A percentile compares a stretch with the other conserved stretches of the same genome.
phyloP scores from a whole-genome alignment of 2,329 filamentous ascomycete species.

The Lachnellula cervina region DNA sequence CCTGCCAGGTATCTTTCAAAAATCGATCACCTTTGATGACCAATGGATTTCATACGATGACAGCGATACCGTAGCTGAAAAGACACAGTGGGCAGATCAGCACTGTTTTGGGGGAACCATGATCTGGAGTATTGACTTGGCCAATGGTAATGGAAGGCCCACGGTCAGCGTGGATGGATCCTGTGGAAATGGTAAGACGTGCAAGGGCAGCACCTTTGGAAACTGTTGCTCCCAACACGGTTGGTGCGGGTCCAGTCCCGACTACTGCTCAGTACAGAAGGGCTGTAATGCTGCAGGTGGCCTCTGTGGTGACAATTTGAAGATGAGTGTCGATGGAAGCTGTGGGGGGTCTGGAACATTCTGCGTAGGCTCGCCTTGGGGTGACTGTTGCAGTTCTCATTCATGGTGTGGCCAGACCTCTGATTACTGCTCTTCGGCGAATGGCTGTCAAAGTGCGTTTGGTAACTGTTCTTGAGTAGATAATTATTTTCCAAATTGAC shows the following conservation, averaged over 20 bases:
- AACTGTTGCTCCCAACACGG: constrained; percentile 3
- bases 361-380: constrained; percentile 10
- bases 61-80: constrained; percentile 32
- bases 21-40: constrained; percentile 30
- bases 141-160: constrained; percentile 17
- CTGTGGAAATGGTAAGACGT: constrained; percentile 4
- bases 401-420: constrained; percentile 14
- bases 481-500: neutral
- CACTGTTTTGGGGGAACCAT: constrained; percentile 29
- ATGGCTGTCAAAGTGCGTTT: constrained; percentile 4
- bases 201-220: neutral
- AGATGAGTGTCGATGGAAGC: constrained; percentile 11
- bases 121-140: constrained; percentile 28
- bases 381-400: constrained; percentile 16
- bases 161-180: neutral
- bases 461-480: constrained; percentile 1
- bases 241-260: neutral
- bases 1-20: constrained; percentile 22
- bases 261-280: neutral
- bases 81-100: constrained; percentile 25
- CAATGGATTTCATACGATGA: constrained; percentile 43
- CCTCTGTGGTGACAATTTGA: neutral
- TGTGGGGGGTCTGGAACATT: constrained; percentile 10
- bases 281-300: neutral
- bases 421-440: constrained; percentile 8